A percentile compares a stretch with the other conserved stretches of the same genome.
Conservation (phyloP, 2,329 filamentous ascomycete genomes). For the Xylariaceae sp. region DNA sequence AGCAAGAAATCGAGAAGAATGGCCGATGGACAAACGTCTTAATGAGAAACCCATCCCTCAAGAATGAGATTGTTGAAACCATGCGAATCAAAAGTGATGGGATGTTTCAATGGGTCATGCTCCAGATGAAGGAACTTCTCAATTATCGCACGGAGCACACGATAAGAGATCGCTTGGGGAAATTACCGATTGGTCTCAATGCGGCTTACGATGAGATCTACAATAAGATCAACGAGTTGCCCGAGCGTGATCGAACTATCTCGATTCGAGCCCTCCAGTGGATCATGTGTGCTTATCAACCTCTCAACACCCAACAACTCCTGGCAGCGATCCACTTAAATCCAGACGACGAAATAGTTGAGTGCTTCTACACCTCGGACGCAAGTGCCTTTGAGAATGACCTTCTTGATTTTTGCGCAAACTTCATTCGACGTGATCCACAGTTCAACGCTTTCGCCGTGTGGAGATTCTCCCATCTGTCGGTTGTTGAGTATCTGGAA, state of each 20-base stretch:
- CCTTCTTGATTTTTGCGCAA: constrained; percentile 9
- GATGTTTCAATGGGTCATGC: constrained; percentile 15
- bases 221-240: background rate
- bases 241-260: background rate
- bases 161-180: constrained; percentile 6
- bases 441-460: background rate
- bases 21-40: constrained; percentile 4
- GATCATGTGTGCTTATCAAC: constrained; percentile 8
- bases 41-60: background rate
- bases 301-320: constrained; percentile 2
- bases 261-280: constrained; percentile 9
- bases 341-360: background rate
- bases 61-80: constrained; percentile 4
- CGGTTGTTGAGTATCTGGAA: constrained; percentile 15
- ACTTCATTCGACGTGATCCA: constrained; percentile 6
- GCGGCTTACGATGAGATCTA: constrained; percentile 12
- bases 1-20: constrained; percentile 7
- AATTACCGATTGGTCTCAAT: constrained; percentile 8
- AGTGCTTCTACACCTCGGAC: constrained; percentile 1
- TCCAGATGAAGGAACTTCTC: constrained; percentile 12
- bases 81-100: constrained; percentile 6
- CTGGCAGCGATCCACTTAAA: constrained; percentile 9
- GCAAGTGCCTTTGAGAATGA: constrained; percentile 1
- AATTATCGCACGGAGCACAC: constrained; percentile 2
- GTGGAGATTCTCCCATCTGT: constrained; percentile 15